Conservation (phyloP, 768 basidiomycete genomes). For the Exsudoporus frostii region DNA sequence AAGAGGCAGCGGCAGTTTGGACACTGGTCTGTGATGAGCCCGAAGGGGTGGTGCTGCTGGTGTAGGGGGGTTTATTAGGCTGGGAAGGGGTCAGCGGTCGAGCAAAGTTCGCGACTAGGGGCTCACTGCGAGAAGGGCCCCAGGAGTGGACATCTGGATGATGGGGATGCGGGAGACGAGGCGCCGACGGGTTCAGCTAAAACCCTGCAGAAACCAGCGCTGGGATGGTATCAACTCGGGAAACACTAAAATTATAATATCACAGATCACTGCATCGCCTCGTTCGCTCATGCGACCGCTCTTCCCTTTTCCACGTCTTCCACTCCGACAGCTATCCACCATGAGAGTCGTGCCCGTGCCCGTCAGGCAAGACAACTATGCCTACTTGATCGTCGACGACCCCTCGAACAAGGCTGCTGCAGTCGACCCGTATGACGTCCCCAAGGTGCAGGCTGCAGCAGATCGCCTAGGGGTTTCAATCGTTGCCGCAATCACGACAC, state of each 20-base stretch:
- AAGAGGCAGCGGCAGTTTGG: too few species aligned
- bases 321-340: background rate
- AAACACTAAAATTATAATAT: constrained; percentile 11
- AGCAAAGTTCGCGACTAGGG: background rate
- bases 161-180: background rate
- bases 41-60: too few species aligned
- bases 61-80: too few species aligned
- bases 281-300: constrained; percentile 7
- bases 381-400: constrained; percentile 77
- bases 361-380: constrained; percentile 80
- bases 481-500: constrained; percentile 80
- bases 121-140: constrained; percentile 2
- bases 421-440: constrained; percentile 77
- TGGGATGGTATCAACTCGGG: background rate
- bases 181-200: background rate
- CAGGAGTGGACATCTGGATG: constrained; percentile 2
- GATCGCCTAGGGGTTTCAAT: constrained; percentile 59
- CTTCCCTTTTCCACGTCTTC: constrained; percentile 15
- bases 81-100: constrained; percentile 7
- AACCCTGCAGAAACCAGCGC: constrained; percentile 1
- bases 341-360: constrained; percentile 83
- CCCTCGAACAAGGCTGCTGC: constrained; percentile 65
- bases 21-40: too few species aligned
- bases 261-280: constrained; percentile 21
- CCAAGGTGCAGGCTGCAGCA: constrained; percentile 64